Percentiles rank a stretch among this genome's conserved stretches.
Conservation (phyloP, 345 rosid genomes). For the Melaleuca alternifolia region DNA sequence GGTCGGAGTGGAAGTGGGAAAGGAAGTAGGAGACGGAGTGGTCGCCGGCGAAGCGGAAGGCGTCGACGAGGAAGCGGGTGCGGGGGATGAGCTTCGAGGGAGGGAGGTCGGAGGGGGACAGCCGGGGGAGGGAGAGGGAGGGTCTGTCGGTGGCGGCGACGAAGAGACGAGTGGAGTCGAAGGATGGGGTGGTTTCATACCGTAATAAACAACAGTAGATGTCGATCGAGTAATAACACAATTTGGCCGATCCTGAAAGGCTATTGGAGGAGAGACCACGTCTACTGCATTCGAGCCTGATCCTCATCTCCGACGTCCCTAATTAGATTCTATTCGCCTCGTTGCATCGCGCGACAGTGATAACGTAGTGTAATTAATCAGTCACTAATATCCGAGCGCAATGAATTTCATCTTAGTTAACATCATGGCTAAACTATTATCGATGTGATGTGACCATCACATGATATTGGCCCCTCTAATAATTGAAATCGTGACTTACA, state of each 20-base stretch:
- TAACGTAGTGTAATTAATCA: neutral
- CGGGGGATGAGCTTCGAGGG: slow-evolving; percentile 55
- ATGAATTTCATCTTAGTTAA: neutral
- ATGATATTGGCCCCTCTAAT: neutral
- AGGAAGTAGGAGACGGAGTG: slow-evolving; percentile 60
- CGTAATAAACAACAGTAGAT: neutral
- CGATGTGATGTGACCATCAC: neutral
- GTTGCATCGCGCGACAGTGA: too few relatives aligned
- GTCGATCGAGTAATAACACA: neutral
- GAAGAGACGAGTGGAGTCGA: slow-evolving; percentile 42
- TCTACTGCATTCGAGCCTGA: neutral
- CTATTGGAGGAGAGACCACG: neutral
- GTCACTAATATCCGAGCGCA: neutral
- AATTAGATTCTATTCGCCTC: neutral
- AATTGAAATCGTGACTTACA: neutral
- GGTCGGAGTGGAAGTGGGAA: slow-evolving; percentile 92
- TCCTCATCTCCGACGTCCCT: neutral
- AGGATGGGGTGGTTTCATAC: slow-evolving; percentile 1
- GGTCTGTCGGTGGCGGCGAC: slow-evolving; percentile 21
- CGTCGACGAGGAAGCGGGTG: slow-evolving; percentile 74
- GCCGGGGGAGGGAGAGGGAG: slow-evolving; percentile 4
- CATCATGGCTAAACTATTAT: neutral
- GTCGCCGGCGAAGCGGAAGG: slow-evolving; percentile 46
- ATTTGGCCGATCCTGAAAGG: neutral
- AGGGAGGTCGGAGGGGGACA: slow-evolving; percentile 2